Evolutionary conservation across 352 stramenopile species (phyloP).

Genomic region (Phytophthora macrochlamydospora): DNA sequence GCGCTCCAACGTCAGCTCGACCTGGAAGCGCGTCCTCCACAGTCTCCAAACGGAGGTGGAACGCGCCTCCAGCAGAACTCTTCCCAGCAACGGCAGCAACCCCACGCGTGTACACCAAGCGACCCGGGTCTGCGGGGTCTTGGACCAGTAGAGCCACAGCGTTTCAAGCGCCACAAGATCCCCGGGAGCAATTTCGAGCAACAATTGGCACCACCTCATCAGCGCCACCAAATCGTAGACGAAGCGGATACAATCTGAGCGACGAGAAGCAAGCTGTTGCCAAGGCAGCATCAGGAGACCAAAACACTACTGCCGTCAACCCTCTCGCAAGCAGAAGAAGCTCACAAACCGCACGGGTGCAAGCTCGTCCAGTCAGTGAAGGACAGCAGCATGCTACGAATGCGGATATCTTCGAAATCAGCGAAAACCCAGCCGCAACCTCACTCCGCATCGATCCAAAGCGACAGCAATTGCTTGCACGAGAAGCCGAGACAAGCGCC

Average conservation of each 20-base stretch:
- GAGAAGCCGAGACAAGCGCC: conserved; percentile 24
- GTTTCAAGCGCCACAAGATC: neutral
- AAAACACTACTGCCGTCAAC: neutral
- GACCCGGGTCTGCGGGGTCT: neutral
- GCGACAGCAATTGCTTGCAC: conserved; percentile 27
- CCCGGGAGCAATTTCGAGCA: conserved; percentile 26
- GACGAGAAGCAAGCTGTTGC: neutral
- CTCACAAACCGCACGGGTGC: conserved; percentile 10
- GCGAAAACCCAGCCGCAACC: neutral
- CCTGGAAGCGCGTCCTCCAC: conserved; percentile 13
- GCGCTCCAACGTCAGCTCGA: conserved; percentile 5
- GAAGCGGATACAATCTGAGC: neutral
- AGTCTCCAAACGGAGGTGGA: conserved; percentile 35
- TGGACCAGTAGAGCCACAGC: conserved; percentile 7
- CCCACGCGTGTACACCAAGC: conserved; percentile 1
- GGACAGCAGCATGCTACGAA: conserved; percentile 1
- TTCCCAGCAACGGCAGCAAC: conserved; percentile 17
- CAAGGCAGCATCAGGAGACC: conserved; percentile 6
- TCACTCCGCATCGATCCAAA: conserved; percentile 28
- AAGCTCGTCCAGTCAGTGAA: conserved; percentile 5
- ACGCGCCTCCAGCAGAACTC: conserved; percentile 27
- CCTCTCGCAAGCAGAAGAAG: conserved; percentile 7
- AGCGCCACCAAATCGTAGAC: conserved; percentile 2
- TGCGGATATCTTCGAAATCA: conserved; percentile 1
- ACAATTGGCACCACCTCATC: conserved; percentile 7